These are phyloP conservation scores for Tolypocladium sp. DNA, from an alignment of 2,329 filamentous ascomycete genomes.

Conservation along the genomic window DNA sequence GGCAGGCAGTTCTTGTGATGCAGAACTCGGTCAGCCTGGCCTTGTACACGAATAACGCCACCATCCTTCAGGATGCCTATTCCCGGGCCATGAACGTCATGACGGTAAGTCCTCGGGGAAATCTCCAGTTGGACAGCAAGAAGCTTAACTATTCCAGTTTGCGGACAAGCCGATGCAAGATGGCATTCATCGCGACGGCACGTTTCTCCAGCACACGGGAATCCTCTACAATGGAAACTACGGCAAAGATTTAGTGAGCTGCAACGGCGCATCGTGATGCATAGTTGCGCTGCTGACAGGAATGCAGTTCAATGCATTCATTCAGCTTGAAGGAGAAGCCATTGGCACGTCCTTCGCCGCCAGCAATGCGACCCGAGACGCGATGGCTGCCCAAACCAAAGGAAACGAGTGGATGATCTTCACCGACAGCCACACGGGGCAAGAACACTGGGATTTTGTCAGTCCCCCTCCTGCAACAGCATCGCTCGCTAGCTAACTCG, in stretches of 20 bases:
- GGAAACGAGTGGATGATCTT: constrained; percentile 14
- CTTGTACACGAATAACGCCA: constrained; percentile 10
- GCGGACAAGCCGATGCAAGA: constrained; percentile 7
- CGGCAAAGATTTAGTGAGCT: constrained; percentile 11
- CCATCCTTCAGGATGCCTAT: constrained; percentile 9
- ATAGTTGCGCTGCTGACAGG: too few species aligned
- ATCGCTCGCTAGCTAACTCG: neutral
- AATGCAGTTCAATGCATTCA: constrained; percentile 12
- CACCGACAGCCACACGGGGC: constrained; percentile 6
- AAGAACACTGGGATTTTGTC: constrained; percentile 13
- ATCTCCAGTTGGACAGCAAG: neutral
- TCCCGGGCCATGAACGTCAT: constrained; percentile 9
- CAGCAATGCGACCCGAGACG: constrained; percentile 5
- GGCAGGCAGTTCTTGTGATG: constrained; percentile 11
- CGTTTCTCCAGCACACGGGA: constrained; percentile 13
- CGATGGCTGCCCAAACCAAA: constrained; percentile 10
- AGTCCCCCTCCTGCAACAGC: neutral
- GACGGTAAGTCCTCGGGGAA: constrained; percentile 2
- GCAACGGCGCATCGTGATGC: too few species aligned
- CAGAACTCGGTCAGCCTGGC: constrained; percentile 13
- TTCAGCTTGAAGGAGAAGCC: constrained; percentile 11
- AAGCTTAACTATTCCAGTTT: constrained; percentile 3
- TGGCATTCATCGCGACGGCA: constrained; percentile 13
- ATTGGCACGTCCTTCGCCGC: constrained; percentile 12
- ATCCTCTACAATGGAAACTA: constrained; percentile 15